Base-by-base conservation (phyloP, 805 yeast genomes). In the Schwanniomyces pseudopolymorphus region DNA sequence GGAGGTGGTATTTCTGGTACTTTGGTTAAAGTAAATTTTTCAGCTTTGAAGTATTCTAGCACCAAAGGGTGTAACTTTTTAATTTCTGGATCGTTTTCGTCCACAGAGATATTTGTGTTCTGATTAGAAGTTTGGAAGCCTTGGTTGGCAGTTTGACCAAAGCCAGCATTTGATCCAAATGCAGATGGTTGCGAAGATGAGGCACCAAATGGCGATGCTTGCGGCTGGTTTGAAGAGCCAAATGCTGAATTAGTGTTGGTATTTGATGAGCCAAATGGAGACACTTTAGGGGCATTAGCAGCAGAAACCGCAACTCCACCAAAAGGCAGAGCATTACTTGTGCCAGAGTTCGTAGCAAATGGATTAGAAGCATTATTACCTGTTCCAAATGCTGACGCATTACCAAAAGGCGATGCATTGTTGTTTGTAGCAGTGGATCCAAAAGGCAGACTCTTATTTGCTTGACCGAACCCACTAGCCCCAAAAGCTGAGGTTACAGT, bases 1-100 rank as follows among this genome's bases (percentile, higher is more conserved):
- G 94, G 90, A 5, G 95, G 94, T 2, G 89, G 82, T 5, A 80
- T 55, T 48, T 85, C 92, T 0, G 95, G 95, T 2, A 87, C 80
- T 21, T 66, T 63, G 0, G 91, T 92, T 26, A 86, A 55, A n/a
- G 63, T 58, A 52, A 87, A 87, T 4, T 48, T 44, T 0, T 57
- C 53, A 0, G 78, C 70, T 50, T 72, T 59, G 59, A 87, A 89
- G 19, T 76, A 75, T 5, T 64, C 69, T 8, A 69, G 40, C 0
- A 81, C 70, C 2, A 57, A 66, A 4, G 74, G 77, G 40, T 77
- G 66, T 3, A 83, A 53, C 3, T 76, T 79, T 0, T 65, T 69
- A 4, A 64, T 55, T 2, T 54, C 55, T 0, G 61, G 51, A 8
- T 57, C 57, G 20, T 60, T 65, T 4, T 59, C 61, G 36, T 14